Evolutionary conservation across 2,329 filamentous ascomycete species (phyloP), one percentile per base, ranked within the genome.

Genomic region (Emmonsia crescens): DNA sequence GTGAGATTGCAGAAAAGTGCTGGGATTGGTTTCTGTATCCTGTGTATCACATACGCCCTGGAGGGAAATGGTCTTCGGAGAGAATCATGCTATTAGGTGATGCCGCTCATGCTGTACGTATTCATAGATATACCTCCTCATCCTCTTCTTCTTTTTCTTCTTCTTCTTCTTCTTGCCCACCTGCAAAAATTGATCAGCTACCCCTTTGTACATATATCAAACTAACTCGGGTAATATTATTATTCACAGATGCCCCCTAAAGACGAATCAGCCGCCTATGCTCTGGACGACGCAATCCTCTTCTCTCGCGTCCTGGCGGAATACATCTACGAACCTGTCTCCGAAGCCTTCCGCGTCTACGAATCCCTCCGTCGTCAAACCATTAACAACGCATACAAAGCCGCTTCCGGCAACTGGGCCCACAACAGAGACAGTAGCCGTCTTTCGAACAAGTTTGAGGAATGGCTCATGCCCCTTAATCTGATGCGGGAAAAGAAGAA

Each of bases 31-130:
- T 72, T 64, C 65, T 79, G n/a, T 79, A 77, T 63, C 77, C 77
- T 0, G 75, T 79, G 0, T 77, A 77, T 62, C 71, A 74, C 49
- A 69, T 79, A 2, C 70, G 66, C 1, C 71, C 73, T 0, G 70
- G 72, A 9, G 75, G 74, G 5, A 70, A 67, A 27, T 79, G 77
- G 77, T 71, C 65, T 49, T 73, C 71, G 5, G 71, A 74, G n/a
- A 70, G 75, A 4, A 72, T 73, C 2, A 69, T 79, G 27, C 64
- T 80, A 5, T 65, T 80, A 3, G 77, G 78, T 4, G 78, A 80
- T 69, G 77, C 78, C 31, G 78, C 77, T 4, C 77, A 80, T 64
- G 77, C 77, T 42, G 77, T 78, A 72, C 57, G 75, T 70, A 1
- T 24, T 33, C 29, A 3, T 44, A 44, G 36, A 40, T 12, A 21